Percentiles rank a stretch among this genome's conserved stretches.
Evolutionary conservation across 2,329 filamentous ascomycete genomes (phyloP).

Genomic region (Didymella sp.): DNA sequence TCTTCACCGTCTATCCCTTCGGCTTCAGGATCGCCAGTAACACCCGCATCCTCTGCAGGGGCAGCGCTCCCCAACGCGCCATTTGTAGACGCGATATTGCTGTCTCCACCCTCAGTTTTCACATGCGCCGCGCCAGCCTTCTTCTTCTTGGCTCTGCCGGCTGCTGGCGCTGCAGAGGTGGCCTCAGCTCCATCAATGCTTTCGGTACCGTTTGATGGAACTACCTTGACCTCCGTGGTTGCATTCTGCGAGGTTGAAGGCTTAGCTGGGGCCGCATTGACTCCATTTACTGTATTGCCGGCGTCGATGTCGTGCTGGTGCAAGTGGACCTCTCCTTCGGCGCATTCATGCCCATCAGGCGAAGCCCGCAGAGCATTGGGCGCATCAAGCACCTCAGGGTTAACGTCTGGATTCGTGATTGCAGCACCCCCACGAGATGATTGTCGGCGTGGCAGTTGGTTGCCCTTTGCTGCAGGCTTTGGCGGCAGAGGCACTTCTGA

Average conservation of each 20-base stretch:
- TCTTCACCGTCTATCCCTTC: slow-evolving; percentile 44
- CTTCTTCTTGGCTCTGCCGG: slow-evolving; percentile 35
- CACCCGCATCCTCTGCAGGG: slow-evolving; percentile 24
- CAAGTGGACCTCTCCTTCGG: slow-evolving; percentile 19
- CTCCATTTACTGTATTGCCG: slow-evolving; percentile 19
- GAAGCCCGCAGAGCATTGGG: slow-evolving; percentile 53
- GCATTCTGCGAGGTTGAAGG: slow-evolving; percentile 19
- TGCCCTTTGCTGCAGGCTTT: slow-evolving; percentile 21
- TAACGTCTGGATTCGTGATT: slow-evolving; percentile 45
- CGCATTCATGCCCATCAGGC: slow-evolving; percentile 49
- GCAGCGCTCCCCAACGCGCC: slow-evolving; percentile 24
- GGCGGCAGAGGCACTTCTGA: slow-evolving; percentile 36
- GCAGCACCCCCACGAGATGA: slow-evolving; percentile 34
- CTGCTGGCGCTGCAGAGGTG: slow-evolving; percentile 19
- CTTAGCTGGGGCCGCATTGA: slow-evolving; percentile 25
- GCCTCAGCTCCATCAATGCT: slow-evolving; percentile 19
- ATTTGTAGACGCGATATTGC: slow-evolving; percentile 21
- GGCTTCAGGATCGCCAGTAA: slow-evolving; percentile 59
- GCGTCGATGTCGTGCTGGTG: slow-evolving; percentile 20
- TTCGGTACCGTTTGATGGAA: slow-evolving; percentile 22
- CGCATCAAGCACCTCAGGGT: slow-evolving; percentile 53
- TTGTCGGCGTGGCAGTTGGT: slow-evolving; percentile 35
- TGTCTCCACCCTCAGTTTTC: slow-evolving; percentile 35
- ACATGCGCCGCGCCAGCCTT: slow-evolving; percentile 35
- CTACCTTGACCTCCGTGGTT: slow-evolving; percentile 24